A percentile compares a stretch with the other conserved stretches of the same genome.
These are phyloP conservation scores for Globisporangium paddicum DNA, from an alignment of 352 stramenopile genomes.

Conservation along the genomic window DNA sequence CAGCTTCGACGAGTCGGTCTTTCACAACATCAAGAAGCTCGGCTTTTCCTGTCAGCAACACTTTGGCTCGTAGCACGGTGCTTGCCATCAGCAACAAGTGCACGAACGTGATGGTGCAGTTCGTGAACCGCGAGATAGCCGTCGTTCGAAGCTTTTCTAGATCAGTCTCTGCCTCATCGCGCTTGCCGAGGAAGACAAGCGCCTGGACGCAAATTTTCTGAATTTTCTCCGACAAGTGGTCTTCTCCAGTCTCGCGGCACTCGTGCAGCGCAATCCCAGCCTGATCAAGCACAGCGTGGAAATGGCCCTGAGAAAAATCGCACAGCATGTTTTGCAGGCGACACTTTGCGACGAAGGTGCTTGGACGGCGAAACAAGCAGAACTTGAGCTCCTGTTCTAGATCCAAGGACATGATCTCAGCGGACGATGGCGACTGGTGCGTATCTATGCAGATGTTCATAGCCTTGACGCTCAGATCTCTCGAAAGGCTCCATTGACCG, in stretches of 20 bases:
- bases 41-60: constrained; percentile 13
- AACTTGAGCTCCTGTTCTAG: constrained; percentile 41
- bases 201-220: constrained; percentile 36
- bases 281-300: constrained; percentile 22
- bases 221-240: constrained; percentile 35
- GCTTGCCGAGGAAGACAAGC: constrained; percentile 31
- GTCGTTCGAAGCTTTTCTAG: constrained; percentile 23
- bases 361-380: constrained; percentile 22
- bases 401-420: constrained; percentile 3
- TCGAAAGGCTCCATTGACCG: constrained; percentile 29
- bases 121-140: constrained; percentile 17
- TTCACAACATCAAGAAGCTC: constrained; percentile 12
- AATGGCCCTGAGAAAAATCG: constrained; percentile 27
- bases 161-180: constrained; percentile 18
- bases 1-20: constrained; percentile 29
- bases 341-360: constrained; percentile 36
- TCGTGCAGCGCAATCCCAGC: constrained; percentile 33
- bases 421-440: not conserved
- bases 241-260: constrained; percentile 27
- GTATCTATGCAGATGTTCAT: constrained; percentile 12
- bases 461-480: constrained; percentile 18
- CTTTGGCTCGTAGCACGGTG: constrained; percentile 31
- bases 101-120: constrained; percentile 30
- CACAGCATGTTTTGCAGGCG: constrained; percentile 33
- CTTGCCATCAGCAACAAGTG: constrained; percentile 32